Base-by-base conservation (phyloP, 495 filamentous ascomycete genomes). In the Podospora bellae-mahoneyi region DNA sequence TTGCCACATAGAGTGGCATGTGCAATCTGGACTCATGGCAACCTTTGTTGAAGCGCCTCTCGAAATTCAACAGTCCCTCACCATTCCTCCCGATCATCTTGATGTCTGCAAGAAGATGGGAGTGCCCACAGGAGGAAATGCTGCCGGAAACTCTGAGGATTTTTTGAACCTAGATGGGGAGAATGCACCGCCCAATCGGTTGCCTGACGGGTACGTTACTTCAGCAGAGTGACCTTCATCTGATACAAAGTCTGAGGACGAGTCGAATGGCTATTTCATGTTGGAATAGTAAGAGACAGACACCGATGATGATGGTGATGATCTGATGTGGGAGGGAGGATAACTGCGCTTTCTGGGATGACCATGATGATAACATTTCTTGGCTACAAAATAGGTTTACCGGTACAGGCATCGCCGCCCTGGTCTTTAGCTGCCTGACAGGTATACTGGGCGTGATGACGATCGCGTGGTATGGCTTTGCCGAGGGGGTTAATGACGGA, bases 1-100 rank as follows among this genome's bases (percentile, higher is more conserved):
- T 65, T 91, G 89, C 73, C 89, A 91, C 70, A 87, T 91, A 68
- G 88, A 89, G 71, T 91, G 87, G 87, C 89, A 91, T 71, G 74
- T 92, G 26, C 81, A 82, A 16, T 85, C 83, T 13, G 92, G 91
- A 32, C 85, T 95, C 26, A 82, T 87, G 13, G 88, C 88, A 19
- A 91, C 87, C 13, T 82, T 94, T 65, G 83, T 94, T 55, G 89
- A 90, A 75, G 83, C 82, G 0, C 85, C 86, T 2, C 71, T 72
- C 0, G 76, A 78, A 9, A 57, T 95, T 0, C 92, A 94, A 73
- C 70, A 84, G 53, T 80, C 78, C 0, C 66, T 92, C 27, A 75
- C 75, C 0, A 87, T 95, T 28, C 91, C 92, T 0, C 70, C 84
- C 27, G 78, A 89, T 66, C 90, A 93, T 66, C 75, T 84, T 23